phyloP scores from a whole-genome alignment of 2,329 filamentous ascomycete genomes.

The Xylaria sp. region DNA sequence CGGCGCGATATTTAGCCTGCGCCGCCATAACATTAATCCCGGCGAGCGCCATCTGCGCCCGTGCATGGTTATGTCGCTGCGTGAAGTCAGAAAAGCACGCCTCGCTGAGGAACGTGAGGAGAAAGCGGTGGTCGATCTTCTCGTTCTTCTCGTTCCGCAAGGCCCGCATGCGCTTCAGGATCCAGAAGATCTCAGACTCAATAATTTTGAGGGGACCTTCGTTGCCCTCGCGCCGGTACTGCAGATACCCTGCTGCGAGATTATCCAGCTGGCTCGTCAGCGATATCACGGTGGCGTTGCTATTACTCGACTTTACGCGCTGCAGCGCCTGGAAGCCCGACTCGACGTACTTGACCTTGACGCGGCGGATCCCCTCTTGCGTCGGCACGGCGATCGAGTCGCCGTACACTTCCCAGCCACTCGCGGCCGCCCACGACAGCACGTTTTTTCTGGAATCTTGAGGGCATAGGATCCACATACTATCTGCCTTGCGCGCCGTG shows the following conservation, averaged over 20 bases:
- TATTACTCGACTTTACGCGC: conserved; percentile 21
- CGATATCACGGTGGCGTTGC: conserved; percentile 32
- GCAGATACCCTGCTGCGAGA: conserved; percentile 35
- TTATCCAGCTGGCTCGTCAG: conserved; percentile 37
- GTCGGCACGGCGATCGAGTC: conserved; percentile 54
- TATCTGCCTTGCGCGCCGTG: conserved; percentile 34
- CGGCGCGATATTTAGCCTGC: conserved; percentile 20
- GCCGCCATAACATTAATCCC: conserved; percentile 37
- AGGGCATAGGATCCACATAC: conserved; percentile 51
- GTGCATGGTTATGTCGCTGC: conserved; percentile 10
- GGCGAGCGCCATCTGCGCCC: conserved; percentile 20
- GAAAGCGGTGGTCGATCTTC: not conserved
- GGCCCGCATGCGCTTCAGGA: conserved; percentile 24
- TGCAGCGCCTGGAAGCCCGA: conserved; percentile 42
- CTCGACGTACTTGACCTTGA: conserved; percentile 47
- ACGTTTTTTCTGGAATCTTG: conserved; percentile 44
- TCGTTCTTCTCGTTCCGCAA: conserved; percentile 8
- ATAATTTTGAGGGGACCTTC: conserved; percentile 26
- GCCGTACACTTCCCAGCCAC: conserved; percentile 43
- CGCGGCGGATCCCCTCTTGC: conserved; percentile 41
- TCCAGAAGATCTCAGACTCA: conserved; percentile 35
- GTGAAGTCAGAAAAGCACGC: conserved; percentile 37
- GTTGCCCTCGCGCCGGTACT: conserved; percentile 14
- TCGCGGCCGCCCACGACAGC: conserved; percentile 47
- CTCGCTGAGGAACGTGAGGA: conserved; percentile 36